Base-by-base conservation (phyloP, 306 rosid genomes). In the Dryas drummondii region DNA sequence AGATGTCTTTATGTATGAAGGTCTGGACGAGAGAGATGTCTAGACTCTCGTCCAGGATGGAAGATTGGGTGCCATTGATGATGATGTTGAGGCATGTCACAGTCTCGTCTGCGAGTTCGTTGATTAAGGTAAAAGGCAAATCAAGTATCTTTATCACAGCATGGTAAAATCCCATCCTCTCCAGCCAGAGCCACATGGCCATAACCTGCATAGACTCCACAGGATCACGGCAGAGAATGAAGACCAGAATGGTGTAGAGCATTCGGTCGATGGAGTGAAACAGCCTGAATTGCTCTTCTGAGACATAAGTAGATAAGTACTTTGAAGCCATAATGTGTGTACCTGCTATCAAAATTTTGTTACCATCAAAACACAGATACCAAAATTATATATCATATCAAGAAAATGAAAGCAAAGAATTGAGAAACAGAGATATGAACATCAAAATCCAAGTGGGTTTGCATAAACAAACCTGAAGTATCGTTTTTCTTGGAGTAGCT, bases 111-210 rank as follows among this genome's bases (percentile, higher is more conserved):
- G 90, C 97, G 1, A 88, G 74, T 5, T 89, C 91, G 14, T 86
- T 86, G 73, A 93, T 77, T 56, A 89, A 64, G 37, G 58, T 65
- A 32, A 17, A 11, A 2, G 94, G 97, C 56, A 91, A 63, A 4
- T 83, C 17, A 0, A 78, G 22, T 11, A 86, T 72, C 10, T 72
- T 87, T 4, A 54, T 64, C 13, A 89, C 87, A 6, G 84, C 63
- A 22, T 87, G 78, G 14, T 44, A 74, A 53, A 80, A 89, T 0
- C 94, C 89, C 8, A 47, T 73, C n/a, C 49, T 75, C 82, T 93
- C 98, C 32, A 93, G 47, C 97, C 97, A 93, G 41, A 91, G 87
- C 90, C 96, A 89, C 55, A 91, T 67, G 2, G 87, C 90, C 71
- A 89, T 44, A 0, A 88, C 68, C 32, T 84, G 90, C 82, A 91